Conservation (phyloP, 495 filamentous ascomycete species). For the Aspergillus panamensis region DNA sequence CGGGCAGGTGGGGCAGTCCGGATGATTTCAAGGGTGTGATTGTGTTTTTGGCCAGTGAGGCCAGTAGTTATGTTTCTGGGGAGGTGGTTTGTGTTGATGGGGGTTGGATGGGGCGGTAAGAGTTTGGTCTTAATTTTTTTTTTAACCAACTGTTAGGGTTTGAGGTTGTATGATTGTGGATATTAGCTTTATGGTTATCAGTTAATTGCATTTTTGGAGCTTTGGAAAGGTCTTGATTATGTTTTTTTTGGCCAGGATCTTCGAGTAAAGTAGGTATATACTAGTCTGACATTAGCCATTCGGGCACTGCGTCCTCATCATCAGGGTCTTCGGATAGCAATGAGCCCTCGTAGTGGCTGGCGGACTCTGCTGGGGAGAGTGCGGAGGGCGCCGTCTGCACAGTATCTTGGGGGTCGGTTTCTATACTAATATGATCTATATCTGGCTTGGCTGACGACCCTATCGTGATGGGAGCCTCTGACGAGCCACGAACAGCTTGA, state of each 20-base stretch:
- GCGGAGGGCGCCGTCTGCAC: conserved; percentile 19
- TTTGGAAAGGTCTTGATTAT: too few species aligned
- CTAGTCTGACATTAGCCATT: conserved; percentile 52
- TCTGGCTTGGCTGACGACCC: conserved; percentile 25
- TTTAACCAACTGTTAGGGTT: too few species aligned
- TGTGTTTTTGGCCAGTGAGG: conserved; percentile 44
- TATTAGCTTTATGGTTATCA: too few species aligned
- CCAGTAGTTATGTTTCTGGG: conserved; percentile 75
- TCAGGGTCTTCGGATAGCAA: conserved; percentile 61
- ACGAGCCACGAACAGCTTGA: conserved; percentile 19
- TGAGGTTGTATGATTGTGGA: too few species aligned
- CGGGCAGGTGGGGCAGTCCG: conserved; percentile 58
- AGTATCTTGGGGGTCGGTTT: conserved; percentile 21
- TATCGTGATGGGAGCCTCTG: conserved; percentile 25
- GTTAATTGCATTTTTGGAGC: too few species aligned
- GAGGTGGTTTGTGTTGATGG: conserved; percentile 79
- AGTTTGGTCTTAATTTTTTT: too few species aligned
- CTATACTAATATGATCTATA: conserved; percentile 29
- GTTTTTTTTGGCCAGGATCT: too few species aligned
- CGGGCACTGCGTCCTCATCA: conserved; percentile 65
- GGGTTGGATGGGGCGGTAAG: conserved; percentile 82
- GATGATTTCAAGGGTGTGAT: conserved; percentile 41
- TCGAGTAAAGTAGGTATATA: too few species aligned
- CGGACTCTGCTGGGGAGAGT: conserved; percentile 22
- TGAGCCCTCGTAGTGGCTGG: conserved; percentile 41